Evolutionary conservation across 371 early-diverging fungal species (phyloP), one percentile per base, ranked within the genome.

Genomic region (Mucor mucedo): DNA sequence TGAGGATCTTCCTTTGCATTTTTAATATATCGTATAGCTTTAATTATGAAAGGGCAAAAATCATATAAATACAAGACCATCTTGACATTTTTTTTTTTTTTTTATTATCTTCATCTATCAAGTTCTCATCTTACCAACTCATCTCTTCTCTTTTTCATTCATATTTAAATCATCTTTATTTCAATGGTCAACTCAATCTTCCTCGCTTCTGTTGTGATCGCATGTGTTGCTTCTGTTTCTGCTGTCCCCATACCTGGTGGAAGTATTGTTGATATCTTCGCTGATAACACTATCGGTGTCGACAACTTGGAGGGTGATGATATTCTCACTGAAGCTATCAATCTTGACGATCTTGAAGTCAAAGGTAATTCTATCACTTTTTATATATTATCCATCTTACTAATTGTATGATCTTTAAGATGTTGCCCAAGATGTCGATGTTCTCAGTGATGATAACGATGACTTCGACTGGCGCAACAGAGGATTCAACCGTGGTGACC

Each of bases 131-230:
- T 41, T 41, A 21, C 6, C 16, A 5, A 57, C 3, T 32, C 52
- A 41, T 8, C 21, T 32, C 38, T n/a, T 30, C 28, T 35, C 47
- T 16, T 33, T 42, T 30, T 33, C 39, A 32, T 33, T 39, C 28
- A 21, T 49, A 30, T 27, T 10, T 58, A 44, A 45, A 29, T 29
- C 10, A 38, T 35, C 39, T 42, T 30, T 27, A 54, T 47, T 42
- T 29, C 10, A 50, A 66, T 66, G 67, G 67, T 66, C 49, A 55
- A 56, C 14, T 48, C 60, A 60, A 49, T 44, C 55, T 14, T 66
- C 52, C 7, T 66, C 29, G 5, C 61, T 21, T 66, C 62, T 56
- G 62, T 57, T 57, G 8, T 66, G 27, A 4, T 52, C 11, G 67
- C 62, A n/a, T 45, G 55, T 9, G 29, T 35, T 30, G 55, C 45